Evolutionary conservation across 1,284 basidiomycete species (phyloP).

Genomic region (Malassezia slooffiae): DNA sequence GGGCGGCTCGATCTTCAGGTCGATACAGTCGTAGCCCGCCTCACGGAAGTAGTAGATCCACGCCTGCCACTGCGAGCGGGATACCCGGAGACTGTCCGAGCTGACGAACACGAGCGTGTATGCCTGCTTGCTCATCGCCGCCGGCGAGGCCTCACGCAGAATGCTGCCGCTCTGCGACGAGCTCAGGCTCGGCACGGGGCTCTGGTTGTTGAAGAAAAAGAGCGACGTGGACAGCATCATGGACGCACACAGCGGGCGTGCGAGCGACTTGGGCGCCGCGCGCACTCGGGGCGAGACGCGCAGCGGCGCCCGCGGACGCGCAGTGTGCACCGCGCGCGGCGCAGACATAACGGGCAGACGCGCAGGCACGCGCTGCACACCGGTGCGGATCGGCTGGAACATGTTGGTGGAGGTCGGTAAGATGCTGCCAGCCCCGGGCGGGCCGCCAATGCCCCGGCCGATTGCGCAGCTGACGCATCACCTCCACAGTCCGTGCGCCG

Average conservation of each 20-base stretch:
- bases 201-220: conserved; percentile 5
- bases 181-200: conserved; percentile 3
- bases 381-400: too few species aligned
- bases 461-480: too few species aligned
- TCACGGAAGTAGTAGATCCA: conserved; percentile 17
- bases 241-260: conserved; percentile 1
- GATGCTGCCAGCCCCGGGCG: too few species aligned
- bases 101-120: conserved; percentile 17
- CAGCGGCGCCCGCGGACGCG: too few species aligned
- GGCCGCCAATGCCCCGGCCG: too few species aligned
- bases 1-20: conserved; percentile 10
- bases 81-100: conserved; percentile 3
- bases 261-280: background rate
- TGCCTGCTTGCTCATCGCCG: conserved; percentile 12
- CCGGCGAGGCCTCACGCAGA: conserved; percentile 14
- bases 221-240: conserved; percentile 5
- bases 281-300: too few species aligned
- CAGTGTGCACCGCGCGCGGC: too few species aligned
- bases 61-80: conserved; percentile 12
- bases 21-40: conserved; percentile 16
- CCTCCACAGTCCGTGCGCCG: too few species aligned
- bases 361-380: too few species aligned
- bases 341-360: too few species aligned
- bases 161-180: conserved; percentile 10
- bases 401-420: too few species aligned